Conservation (phyloP, 768 basidiomycete genomes). For the Boletales sp. region DNA sequence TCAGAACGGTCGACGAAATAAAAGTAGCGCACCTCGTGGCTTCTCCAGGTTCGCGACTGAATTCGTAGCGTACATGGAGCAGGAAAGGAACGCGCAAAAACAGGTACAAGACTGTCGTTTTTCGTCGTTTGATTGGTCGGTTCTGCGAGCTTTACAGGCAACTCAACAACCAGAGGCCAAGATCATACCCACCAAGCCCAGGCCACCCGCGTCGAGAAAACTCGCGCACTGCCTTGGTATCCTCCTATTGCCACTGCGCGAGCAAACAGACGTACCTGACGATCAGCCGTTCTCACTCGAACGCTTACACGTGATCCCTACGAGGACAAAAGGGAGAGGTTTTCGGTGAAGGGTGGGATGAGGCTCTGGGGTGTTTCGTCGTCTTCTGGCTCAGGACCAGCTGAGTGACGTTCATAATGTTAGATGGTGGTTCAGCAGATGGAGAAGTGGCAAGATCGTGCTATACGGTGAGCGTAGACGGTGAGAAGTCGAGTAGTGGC, state of each 20-base stretch:
- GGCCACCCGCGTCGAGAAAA: conserved; percentile 87
- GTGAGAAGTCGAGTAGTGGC: too few relatives aligned
- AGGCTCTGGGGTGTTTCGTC: conserved; percentile 69
- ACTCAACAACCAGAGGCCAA: not conserved
- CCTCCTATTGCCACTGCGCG: conserved; percentile 96
- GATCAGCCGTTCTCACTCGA: conserved; percentile 90
- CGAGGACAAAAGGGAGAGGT: conserved; percentile 82
- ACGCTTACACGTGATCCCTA: conserved; percentile 65
- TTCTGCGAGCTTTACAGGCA: conserved; percentile 70
- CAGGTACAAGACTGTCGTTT: conserved; percentile 81
- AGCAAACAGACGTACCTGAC: conserved; percentile 82
- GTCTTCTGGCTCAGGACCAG: conserved; percentile 41
- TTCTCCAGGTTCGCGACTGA: conserved; percentile 91
- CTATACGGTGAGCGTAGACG: too few relatives aligned
- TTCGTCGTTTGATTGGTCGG: conserved; percentile 90
- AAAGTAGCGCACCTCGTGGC: conserved; percentile 66
- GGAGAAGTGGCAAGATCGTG: too few relatives aligned
- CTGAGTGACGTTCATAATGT: too few relatives aligned
- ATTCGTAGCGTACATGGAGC: conserved; percentile 93
- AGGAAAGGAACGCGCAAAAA: conserved; percentile 91
- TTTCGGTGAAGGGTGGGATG: conserved; percentile 81
- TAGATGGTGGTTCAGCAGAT: too few relatives aligned
- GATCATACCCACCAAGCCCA: conserved; percentile 72
- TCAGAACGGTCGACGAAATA: too few relatives aligned
- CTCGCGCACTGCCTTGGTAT: conserved; percentile 80